A percentile compares a stretch with the other conserved stretches of the same genome.
Evolutionary conservation across 2,329 filamentous ascomycete genomes (phyloP).

Genomic region (Chalaropsis ovoidea): DNA sequence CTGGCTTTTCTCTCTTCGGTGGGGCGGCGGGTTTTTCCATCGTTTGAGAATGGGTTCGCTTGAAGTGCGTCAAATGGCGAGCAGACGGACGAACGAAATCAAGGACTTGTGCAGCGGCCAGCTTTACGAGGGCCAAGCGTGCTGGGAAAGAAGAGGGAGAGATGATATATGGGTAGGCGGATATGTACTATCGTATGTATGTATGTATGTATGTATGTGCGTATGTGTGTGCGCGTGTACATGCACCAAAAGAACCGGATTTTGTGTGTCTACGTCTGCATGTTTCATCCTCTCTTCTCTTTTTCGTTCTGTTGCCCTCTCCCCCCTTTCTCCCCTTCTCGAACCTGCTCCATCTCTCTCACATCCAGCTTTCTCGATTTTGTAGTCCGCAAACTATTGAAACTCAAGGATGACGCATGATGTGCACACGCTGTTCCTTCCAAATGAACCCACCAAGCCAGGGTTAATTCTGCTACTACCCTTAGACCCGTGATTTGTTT

Average conservation of each 20-base stretch:
- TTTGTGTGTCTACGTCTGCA: not conserved
- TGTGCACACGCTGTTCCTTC: not conserved
- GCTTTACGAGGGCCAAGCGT: not conserved
- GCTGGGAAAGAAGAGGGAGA: not conserved
- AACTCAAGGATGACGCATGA: constrained; percentile 11
- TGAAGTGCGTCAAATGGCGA: not conserved
- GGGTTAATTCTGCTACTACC: too few relatives aligned
- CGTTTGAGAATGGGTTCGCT: not conserved
- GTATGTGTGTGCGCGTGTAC: not conserved
- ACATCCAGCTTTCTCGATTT: not conserved
- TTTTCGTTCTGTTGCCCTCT: not conserved
- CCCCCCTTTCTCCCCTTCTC: not conserved
- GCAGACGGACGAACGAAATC: not conserved
- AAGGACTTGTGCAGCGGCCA: not conserved
- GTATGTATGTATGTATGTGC: not conserved
- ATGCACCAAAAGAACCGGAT: not conserved
- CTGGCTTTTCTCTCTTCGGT: not conserved
- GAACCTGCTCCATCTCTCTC: constrained; percentile 10
- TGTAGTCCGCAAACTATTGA: not conserved
- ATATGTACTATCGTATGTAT: not conserved
- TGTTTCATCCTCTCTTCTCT: not conserved
- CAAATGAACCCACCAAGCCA: not conserved
- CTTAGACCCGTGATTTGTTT: too few relatives aligned
- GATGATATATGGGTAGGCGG: not conserved
- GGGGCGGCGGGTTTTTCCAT: not conserved